Conservation (phyloP, 2,329 filamentous ascomycete species). For the Cladorrhinum sp. region DNA sequence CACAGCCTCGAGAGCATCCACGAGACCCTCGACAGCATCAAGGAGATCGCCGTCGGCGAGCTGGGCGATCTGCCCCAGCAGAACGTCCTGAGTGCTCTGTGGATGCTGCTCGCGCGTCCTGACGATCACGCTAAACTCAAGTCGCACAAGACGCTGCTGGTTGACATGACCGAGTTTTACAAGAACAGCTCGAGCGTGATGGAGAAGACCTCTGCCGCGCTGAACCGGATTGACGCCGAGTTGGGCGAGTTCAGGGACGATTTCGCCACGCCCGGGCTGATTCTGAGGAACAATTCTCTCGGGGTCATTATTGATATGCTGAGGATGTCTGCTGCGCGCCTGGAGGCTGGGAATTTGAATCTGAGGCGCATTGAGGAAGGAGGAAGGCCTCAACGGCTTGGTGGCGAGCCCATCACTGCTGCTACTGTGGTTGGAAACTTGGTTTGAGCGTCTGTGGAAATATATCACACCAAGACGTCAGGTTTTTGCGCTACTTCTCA, state of each 20-base stretch:
- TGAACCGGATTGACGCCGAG: not conserved
- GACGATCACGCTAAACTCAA: not conserved
- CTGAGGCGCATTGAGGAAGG: not conserved
- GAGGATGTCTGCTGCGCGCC: not conserved
- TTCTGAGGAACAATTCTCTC: not conserved
- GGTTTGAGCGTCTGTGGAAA: no score
- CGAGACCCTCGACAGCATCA: not conserved
- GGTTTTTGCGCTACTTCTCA: no score
- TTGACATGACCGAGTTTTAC: not conserved
- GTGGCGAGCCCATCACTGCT: no score
- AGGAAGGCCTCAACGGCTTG: not conserved
- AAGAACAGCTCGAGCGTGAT: not conserved
- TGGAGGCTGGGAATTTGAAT: not conserved
- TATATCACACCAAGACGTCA: no score
- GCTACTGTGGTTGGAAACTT: no score
- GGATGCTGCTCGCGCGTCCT: not conserved
- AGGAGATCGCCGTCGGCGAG: not conserved
- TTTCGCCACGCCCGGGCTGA: not conserved
- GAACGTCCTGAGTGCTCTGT: not conserved
- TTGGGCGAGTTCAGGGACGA: not conserved
- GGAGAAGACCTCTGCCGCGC: not conserved
- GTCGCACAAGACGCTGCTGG: not conserved
- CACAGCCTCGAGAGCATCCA: not conserved
- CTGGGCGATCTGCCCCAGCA: not conserved
- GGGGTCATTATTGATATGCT: not conserved